These are phyloP conservation scores for Volvariella volvacea DNA, from an alignment of 1,284 basidiomycete species.

Conservation along the genomic window DNA sequence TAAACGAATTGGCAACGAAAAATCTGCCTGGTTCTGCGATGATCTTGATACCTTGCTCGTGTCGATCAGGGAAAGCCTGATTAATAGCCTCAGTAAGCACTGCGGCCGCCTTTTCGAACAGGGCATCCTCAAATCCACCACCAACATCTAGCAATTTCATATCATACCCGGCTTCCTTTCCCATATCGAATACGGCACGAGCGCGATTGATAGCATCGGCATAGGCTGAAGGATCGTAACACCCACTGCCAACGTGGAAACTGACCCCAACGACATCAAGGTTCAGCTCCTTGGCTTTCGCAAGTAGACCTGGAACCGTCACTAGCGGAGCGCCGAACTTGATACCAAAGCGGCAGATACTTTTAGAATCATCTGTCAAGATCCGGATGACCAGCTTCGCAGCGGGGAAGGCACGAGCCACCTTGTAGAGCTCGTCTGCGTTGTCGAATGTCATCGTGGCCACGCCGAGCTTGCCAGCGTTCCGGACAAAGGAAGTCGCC, in stretches of 20 bases:
- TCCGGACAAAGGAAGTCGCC: constrained; percentile 87
- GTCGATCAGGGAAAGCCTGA: constrained; percentile 79
- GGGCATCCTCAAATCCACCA: constrained; percentile 90
- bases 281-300: constrained; percentile 73
- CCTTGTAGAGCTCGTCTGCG: constrained; percentile 94
- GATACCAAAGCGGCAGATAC: constrained; percentile 87
- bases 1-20: constrained; percentile 91
- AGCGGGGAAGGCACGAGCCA: constrained; percentile 74
- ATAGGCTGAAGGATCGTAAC: constrained; percentile 89
- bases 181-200: constrained; percentile 85
- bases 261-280: constrained; percentile 92
- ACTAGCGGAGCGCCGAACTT: constrained; percentile 95
- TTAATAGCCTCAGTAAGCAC: constrained; percentile 74
- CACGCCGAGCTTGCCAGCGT: constrained; percentile 74
- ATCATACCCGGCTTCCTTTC: constrained; percentile 70
- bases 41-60: constrained; percentile 55
- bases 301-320: constrained; percentile 75
- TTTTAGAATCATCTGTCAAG: constrained; percentile 95
- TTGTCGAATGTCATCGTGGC: constrained; percentile 99
- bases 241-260: constrained; percentile 98
- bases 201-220: constrained; percentile 87
- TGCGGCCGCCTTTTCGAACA: constrained; percentile 78
- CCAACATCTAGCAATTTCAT: constrained; percentile 90
- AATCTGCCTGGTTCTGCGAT: constrained; percentile 97
- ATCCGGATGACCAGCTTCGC: constrained; percentile 93